Evolutionary conservation across 768 basidiomycete species (phyloP), one percentile per base, ranked within the genome.

Genomic region (Amanita exitialis): DNA sequence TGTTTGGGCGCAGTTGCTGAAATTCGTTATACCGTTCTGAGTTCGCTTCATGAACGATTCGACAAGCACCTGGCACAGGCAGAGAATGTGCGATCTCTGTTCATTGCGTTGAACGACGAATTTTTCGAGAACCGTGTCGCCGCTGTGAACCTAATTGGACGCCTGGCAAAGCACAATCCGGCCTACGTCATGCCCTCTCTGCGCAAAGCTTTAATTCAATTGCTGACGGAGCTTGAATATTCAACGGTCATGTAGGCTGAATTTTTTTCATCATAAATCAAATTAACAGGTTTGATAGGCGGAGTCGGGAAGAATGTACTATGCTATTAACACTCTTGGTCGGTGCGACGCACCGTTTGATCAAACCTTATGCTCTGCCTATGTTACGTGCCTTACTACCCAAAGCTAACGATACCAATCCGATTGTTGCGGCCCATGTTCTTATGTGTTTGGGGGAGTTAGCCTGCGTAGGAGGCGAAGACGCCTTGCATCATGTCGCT

Each of bases 111-210:
- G 43, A 98, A 98, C 61, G 96, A 99, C 60, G 96, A 98, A 62
- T 84, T 87, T 6, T 97, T 94, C 66, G 86, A 87, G 44, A 96
- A 96, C 62, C 82, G 96, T 18, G 81, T 91, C 23, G 82, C 85
- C n/a, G 94, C 94, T 2, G 90, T 98, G 47, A 69, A 70, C 18
- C 76, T 98, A 55, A 97, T 99, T 53, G 96, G 96, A 1, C 83
- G 96, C 23, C 78, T 99, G 21, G 90, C 94, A 3, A 81, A 83
- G 58, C 90, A 95, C 66, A 99, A 99, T 61, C 96, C 96, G 0
- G 96, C 96, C 13, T 96, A 97, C 70, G 93, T 99, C 16, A 97
- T 99, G 87, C 95, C 96, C 7, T 92, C 91, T 3, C 72, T 99
- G 20, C 79, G 96, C 43, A 98, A 98, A 66, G 85, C 93, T 1